A percentile compares a stretch with the other conserved stretches of the same genome.
These are phyloP conservation scores for Macrophomina pseudophaseolina DNA, from an alignment of 2,329 filamentous ascomycete species.

Conservation along the genomic window DNA sequence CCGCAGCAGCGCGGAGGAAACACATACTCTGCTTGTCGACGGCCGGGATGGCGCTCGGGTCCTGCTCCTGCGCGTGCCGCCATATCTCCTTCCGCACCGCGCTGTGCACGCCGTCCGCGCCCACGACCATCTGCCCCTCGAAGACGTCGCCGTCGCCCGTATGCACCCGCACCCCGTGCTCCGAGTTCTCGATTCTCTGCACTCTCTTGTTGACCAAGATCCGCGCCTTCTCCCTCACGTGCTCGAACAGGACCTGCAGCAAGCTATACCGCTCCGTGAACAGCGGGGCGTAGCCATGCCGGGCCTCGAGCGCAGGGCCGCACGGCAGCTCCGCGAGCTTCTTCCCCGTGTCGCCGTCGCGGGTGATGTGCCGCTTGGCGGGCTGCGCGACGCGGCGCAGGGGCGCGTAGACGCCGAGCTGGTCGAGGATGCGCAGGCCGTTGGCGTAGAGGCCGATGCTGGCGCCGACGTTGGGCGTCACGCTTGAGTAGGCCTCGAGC, in stretches of 20 bases:
- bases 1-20: too few species aligned
- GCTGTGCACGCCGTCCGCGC: conserved; percentile 24
- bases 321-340: not conserved
- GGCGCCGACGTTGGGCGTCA: conserved; percentile 32
- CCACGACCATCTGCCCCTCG: conserved; percentile 19
- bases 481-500: conserved; percentile 31
- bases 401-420: conserved; percentile 16
- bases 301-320: not conserved
- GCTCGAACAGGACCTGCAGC: conserved; percentile 32
- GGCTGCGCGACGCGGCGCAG: conserved; percentile 1
- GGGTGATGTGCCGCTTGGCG: conserved; percentile 2
- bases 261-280: conserved; percentile 24
- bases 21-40: conserved; percentile 5
- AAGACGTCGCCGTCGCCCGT: not conserved
- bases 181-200: not conserved
- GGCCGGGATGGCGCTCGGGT: not conserved
- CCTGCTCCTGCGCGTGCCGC: conserved; percentile 6
- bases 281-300: conserved; percentile 26
- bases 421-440: conserved; percentile 26
- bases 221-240: conserved; percentile 32
- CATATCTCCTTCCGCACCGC: conserved; percentile 25
- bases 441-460: conserved; percentile 31
- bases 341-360: not conserved
- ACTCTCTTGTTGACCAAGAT: conserved; percentile 30
- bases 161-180: not conserved